These are phyloP conservation scores for Zea mays DNA, from an alignment of 176 grass and related monocot species.

Conservation along the genomic window DNA sequence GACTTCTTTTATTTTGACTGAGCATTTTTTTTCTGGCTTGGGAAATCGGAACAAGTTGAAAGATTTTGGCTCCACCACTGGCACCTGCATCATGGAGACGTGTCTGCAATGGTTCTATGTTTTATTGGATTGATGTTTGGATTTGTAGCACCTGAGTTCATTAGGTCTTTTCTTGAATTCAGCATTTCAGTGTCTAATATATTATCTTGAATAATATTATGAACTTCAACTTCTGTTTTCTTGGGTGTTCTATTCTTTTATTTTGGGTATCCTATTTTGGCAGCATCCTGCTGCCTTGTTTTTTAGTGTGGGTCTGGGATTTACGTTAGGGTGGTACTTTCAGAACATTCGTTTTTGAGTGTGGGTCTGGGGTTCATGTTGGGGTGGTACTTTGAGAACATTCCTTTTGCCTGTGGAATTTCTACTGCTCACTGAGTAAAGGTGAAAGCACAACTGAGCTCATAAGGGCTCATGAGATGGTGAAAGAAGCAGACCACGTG, in stretches of 20 bases:
- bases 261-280: background rate
- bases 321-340: no score
- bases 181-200: background rate
- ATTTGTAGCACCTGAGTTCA: background rate
- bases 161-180: background rate
- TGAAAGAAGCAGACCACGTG: background rate
- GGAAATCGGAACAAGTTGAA: background rate
- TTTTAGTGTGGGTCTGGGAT: no score
- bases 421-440: background rate
- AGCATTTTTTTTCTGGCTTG: background rate
- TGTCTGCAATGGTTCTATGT: background rate
- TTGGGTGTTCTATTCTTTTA: background rate
- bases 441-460: background rate
- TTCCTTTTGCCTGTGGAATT: background rate
- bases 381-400: background rate
- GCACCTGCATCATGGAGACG: background rate
- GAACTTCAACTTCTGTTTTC: background rate
- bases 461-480: background rate
- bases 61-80: background rate
- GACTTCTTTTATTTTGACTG: background rate
- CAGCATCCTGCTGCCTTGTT: background rate
- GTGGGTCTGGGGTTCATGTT: background rate
- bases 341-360: no score
- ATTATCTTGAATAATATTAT: background rate
- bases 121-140: background rate